Evolutionary conservation across 257 asterid species (phyloP), one percentile per base, ranked within the genome.

Genomic region (Nicotiana sylvestris): DNA sequence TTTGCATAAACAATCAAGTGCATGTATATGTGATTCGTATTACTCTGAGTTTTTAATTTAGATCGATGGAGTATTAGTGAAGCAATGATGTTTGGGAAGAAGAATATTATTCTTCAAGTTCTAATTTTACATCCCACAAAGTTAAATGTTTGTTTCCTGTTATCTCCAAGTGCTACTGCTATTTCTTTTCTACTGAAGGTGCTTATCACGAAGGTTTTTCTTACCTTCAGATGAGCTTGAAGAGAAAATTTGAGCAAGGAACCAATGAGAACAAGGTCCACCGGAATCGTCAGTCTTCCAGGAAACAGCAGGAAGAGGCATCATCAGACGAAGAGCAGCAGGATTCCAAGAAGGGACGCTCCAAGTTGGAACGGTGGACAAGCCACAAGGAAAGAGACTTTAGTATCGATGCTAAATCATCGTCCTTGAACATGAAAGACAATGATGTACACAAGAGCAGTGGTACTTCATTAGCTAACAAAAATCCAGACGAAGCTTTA

Each of bases 331-430:
- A 95, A 2, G 96, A 92, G 81, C 89, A 82, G 76, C 66, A 84
- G 64, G 89, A 64, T 33, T 89, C 96, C 9, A 91, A 85, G 87
- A 91, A 86, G 84, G 98, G 97, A 39, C 98, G 96, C 58, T 93
- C 98, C 82, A 95, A 95, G 89, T 82, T 95, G 77, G 99, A 95
- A 84, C 89, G 98, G 25, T 95, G 99, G 98, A 84, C 95, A 9
- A 95, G 97, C 89, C 95, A 95, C 66, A 92, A 91, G 88, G 99
- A 95, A 84, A 90, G 86, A 86, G 97, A 94, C 64, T 91, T 91
- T 30, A 83, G 85, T 81, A 39, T 85, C 46, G 9, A 84, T 83
- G 83, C 87, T 29, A 83, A 84, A 77, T 56, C 85, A 37, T 86
- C 96, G 53, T 86, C 89, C n/a, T 29, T 87, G 85, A 90, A 89